A percentile compares a stretch with the other conserved stretches of the same genome.
These are phyloP conservation scores for Magnusiomyces ingens DNA, from an alignment of 1,139 yeast genomes.

Conservation along the genomic window DNA sequence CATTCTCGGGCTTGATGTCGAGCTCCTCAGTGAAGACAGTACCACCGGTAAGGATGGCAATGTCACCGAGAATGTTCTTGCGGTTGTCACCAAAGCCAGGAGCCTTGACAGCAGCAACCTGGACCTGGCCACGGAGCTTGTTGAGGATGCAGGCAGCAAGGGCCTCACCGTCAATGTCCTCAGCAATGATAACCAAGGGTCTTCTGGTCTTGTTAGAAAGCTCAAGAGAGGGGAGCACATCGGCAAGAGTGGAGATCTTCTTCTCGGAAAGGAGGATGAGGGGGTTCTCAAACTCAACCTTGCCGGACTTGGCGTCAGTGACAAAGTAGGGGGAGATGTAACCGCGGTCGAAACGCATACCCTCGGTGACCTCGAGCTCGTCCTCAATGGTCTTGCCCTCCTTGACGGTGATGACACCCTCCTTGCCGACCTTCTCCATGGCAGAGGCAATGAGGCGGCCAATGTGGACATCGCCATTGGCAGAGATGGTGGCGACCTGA, in stretches of 20 bases:
- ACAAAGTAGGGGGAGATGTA: conserved; percentile 97
- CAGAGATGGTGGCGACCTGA: conserved; percentile 97
- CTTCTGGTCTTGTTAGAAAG: conserved; percentile 91
- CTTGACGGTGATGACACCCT: conserved; percentile 97
- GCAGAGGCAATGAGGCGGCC: conserved; percentile 93
- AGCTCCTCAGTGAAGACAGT: conserved; percentile 98
- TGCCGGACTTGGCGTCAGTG: conserved; percentile 93
- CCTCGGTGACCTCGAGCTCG: conserved; percentile 96
- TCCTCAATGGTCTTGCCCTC: conserved; percentile 97
- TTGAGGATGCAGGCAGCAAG: conserved; percentile 97
- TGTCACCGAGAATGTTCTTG: conserved; percentile 95
- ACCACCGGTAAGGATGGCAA: conserved; percentile 95
- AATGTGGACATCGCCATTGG: conserved; percentile 93
- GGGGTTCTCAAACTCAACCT: conserved; percentile 97
- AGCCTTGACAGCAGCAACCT: conserved; percentile 97
- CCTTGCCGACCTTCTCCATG: conserved; percentile 99
- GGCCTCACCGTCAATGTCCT: conserved; percentile 98
- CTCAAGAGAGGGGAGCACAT: conserved; percentile 89
- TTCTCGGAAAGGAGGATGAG: conserved; percentile 83
- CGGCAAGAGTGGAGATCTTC: conserved; percentile 90
- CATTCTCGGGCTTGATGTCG: conserved; percentile 95
- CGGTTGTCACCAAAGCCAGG: conserved; percentile 99
- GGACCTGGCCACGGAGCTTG: conserved; percentile 98
- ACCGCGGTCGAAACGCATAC: conserved; percentile 99
- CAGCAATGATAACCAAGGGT: conserved; percentile 91